A percentile compares a stretch with the other conserved stretches of the same genome.
phyloP scores from a whole-genome alignment of 805 yeast genomes.

The Candida caryicola region DNA sequence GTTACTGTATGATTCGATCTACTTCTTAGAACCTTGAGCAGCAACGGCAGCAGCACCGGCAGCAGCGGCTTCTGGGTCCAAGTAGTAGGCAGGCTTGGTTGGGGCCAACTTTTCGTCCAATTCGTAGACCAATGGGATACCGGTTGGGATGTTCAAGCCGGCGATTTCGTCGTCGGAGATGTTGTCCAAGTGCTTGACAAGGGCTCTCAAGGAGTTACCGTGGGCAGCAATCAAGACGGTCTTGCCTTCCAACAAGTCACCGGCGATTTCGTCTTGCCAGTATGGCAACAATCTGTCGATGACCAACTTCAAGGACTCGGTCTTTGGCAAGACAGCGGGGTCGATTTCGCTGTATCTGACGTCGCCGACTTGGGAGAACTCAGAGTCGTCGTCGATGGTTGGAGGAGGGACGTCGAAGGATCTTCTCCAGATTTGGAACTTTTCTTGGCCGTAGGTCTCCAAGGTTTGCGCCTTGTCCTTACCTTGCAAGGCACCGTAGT shows the following conservation, averaged over 20 bases:
- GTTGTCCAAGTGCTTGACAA: constrained; percentile 92
- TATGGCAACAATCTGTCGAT: constrained; percentile 95
- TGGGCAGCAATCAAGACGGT: constrained; percentile 93
- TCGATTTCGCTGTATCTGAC: constrained; percentile 82
- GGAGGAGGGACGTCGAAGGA: constrained; percentile 97
- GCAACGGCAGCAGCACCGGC: constrained; percentile 99
- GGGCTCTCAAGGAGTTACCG: constrained; percentile 97
- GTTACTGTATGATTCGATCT: constrained; percentile 7
- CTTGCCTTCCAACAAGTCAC: constrained; percentile 80
- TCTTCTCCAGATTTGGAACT: constrained; percentile 97
- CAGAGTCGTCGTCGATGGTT: constrained; percentile 67
- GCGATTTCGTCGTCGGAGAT: constrained; percentile 92
- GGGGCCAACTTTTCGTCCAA: constrained; percentile 85
- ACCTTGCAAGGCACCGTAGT: constrained; percentile 98
- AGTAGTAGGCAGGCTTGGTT: constrained; percentile 89
- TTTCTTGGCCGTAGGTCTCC: constrained; percentile 82
- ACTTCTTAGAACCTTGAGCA: constrained; percentile 71
- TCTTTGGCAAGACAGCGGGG: constrained; percentile 83
- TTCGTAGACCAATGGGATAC: constrained; percentile 96
- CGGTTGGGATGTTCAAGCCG: constrained; percentile 95
- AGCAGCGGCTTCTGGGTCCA: constrained; percentile 99
- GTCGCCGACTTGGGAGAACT: constrained; percentile 84
- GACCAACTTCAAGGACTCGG: constrained; percentile 92
- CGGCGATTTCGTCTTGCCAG: constrained; percentile 91
- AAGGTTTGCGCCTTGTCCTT: constrained; percentile 95